phyloP scores from a whole-genome alignment of 2,329 filamentous ascomycete species.

The Hirsutella thompsonii region DNA sequence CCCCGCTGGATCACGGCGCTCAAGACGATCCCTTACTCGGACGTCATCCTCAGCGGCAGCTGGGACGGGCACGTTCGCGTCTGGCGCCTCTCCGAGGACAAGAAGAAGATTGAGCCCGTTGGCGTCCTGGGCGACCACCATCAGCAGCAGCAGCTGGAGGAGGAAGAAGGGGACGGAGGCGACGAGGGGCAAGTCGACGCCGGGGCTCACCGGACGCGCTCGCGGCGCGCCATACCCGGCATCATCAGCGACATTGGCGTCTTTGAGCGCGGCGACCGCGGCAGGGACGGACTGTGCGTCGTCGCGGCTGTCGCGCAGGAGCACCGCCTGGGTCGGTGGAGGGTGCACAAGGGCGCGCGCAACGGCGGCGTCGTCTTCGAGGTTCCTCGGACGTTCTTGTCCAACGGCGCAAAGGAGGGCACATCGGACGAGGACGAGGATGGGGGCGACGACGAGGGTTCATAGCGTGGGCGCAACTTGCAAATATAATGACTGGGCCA shows the following conservation, averaged over 20 bases:
- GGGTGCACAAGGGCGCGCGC: conserved; percentile 46
- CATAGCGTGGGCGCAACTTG: neutral
- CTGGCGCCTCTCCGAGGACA: conserved; percentile 78
- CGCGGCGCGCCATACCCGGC: conserved; percentile 41
- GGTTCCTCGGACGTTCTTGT: conserved; percentile 37
- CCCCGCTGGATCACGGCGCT: conserved; percentile 89
- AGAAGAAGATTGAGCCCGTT: conserved; percentile 59
- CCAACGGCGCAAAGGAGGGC: neutral
- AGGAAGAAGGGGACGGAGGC: conserved; percentile 5
- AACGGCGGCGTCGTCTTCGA: conserved; percentile 88
- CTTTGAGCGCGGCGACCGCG: conserved; percentile 71
- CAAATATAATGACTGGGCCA: neutral
- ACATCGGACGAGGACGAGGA: conserved; percentile 9
- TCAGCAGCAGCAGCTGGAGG: too few species aligned
- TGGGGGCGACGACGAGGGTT: conserved; percentile 6
- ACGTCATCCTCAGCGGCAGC: conserved; percentile 80
- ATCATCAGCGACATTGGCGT: conserved; percentile 81
- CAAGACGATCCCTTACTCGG: conserved; percentile 74
- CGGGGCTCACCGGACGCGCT: conserved; percentile 4
- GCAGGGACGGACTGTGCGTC: conserved; percentile 66
- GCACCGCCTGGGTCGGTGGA: conserved; percentile 76
- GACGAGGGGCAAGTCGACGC: conserved; percentile 16
- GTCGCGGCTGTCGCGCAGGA: conserved; percentile 81
- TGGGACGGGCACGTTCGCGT: conserved; percentile 79
- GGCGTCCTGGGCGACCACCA: conserved; percentile 46